A percentile compares a stretch with the other conserved stretches of the same genome.
Evolutionary conservation across 129 eudicot species (phyloP).

Genomic region (Rutidosis leptorrhynchoides): DNA sequence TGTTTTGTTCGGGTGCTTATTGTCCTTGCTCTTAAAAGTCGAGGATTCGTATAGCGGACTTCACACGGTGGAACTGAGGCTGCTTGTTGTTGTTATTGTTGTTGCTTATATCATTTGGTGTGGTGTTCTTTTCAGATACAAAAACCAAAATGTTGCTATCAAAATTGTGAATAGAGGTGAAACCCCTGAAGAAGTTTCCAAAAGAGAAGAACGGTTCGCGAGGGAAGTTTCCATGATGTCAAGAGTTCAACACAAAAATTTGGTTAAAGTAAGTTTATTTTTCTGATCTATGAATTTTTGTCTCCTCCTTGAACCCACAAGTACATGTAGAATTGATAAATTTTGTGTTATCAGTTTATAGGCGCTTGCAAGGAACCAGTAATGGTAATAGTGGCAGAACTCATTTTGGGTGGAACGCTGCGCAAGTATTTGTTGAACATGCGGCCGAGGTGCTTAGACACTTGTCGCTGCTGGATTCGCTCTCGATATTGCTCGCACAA

Average conservation of each 20-base stretch:
- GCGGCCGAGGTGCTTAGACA: slow-evolving; percentile 73
- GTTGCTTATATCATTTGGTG: too few species aligned
- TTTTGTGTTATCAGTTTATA: slow-evolving; percentile 48
- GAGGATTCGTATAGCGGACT: too few species aligned
- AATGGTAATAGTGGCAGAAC: slow-evolving; percentile 85
- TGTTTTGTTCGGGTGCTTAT: too few species aligned
- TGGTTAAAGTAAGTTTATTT: slow-evolving; percentile 77
- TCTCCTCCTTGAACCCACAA: too few species aligned
- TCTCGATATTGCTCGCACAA: slow-evolving; percentile 91
- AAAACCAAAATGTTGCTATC: slow-evolving; percentile 83
- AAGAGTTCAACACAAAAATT: slow-evolving; percentile 80
- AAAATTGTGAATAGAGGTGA: slow-evolving; percentile 81
- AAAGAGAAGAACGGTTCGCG: slow-evolving; percentile 65
- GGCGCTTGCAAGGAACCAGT: slow-evolving; percentile 93
- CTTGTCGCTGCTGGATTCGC: slow-evolving; percentile 74
- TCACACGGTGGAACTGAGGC: too few species aligned
- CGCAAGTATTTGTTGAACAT: slow-evolving; percentile 61
- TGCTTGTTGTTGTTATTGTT: too few species aligned
- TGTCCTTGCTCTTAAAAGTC: too few species aligned
- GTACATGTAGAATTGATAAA: too few species aligned
- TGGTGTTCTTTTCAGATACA: slow-evolving; percentile 53
- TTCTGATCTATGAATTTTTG: too few species aligned
- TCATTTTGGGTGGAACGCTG: slow-evolving; percentile 78
- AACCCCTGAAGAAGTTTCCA: slow-evolving; percentile 71
- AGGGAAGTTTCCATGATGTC: slow-evolving; percentile 91